A percentile compares a stretch with the other conserved stretches of the same genome.
Evolutionary conservation across 306 rosid genomes (phyloP).

Genomic region (Rubus idaeus): DNA sequence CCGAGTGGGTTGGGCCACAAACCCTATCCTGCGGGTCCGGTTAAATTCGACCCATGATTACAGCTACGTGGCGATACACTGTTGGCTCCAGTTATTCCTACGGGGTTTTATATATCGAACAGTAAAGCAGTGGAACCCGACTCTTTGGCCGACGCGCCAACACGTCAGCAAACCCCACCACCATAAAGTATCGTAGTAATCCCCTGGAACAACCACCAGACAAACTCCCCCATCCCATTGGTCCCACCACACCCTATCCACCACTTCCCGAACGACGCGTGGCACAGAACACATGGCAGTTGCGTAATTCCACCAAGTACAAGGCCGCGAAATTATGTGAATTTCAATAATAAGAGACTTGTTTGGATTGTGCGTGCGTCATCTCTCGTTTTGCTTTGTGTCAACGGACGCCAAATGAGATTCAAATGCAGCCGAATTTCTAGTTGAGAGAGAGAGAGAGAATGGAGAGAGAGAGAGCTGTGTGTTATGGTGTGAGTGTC

Average conservation of each 20-base stretch:
- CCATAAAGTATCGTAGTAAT: slow-evolving; percentile 6
- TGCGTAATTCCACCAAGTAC: neutral
- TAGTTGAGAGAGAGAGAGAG: slow-evolving; percentile 2
- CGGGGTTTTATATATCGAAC: neutral
- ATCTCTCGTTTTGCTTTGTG: slow-evolving; percentile 23
- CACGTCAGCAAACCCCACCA: slow-evolving; percentile 23
- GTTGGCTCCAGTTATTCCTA: neutral
- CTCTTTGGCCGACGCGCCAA: slow-evolving; percentile 22
- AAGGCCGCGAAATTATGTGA: neutral
- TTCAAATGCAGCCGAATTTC: slow-evolving; percentile 47
- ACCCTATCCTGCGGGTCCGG: neutral
- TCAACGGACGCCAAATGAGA: slow-evolving; percentile 65
- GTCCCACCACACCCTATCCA: neutral
- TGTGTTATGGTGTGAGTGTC: neutral
- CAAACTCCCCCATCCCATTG: neutral
- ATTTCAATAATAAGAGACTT: neutral
- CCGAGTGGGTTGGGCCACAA: neutral
- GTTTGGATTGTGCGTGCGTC: slow-evolving; percentile 12
- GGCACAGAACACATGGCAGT: neutral
- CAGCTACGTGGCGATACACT: neutral
- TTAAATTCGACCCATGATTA: neutral
- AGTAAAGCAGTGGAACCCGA: slow-evolving; percentile 28
- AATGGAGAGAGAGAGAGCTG: neutral
- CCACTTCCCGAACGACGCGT: neutral
- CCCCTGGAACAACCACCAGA: neutral